Percentiles rank a stretch among this genome's conserved stretches.
These are phyloP conservation scores for Cenchrus americanus DNA, from an alignment of 176 grass and related monocot genomes.

Conservation along the genomic window DNA sequence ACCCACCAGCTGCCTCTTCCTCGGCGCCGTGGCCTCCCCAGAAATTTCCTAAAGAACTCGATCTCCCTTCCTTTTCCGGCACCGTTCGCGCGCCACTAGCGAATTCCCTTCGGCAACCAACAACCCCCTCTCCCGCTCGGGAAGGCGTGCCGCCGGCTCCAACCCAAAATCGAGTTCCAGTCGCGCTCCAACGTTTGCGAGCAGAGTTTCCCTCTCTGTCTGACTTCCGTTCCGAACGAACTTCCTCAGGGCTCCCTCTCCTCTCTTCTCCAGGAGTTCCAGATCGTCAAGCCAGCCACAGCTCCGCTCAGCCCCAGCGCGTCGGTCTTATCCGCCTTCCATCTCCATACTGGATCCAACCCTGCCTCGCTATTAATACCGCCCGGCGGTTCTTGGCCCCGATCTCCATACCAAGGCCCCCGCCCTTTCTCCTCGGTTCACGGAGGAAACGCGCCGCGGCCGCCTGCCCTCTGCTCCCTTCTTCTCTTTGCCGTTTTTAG, in stretches of 20 bases:
- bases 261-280: not conserved
- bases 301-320: not conserved
- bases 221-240: not conserved
- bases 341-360: slow-evolving; percentile 7
- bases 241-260: not conserved
- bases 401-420: slow-evolving; percentile 14
- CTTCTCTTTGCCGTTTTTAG: slow-evolving; percentile 32
- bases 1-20: not conserved
- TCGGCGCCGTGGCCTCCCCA: not conserved
- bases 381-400: not conserved
- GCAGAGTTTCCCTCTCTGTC: not conserved
- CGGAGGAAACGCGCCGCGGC: slow-evolving; percentile 8
- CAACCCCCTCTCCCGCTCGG: not conserved
- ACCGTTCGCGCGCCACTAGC: not conserved
- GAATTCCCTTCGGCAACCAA: not conserved
- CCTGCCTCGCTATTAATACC: slow-evolving; percentile 53
- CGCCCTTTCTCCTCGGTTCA: slow-evolving; percentile 16
- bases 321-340: slow-evolving; percentile 34
- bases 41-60: not conserved
- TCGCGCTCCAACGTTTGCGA: not conserved
- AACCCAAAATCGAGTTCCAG: not conserved
- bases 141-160: slow-evolving; percentile 7
- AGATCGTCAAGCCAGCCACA: slow-evolving; percentile 15
- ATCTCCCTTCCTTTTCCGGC: not conserved
- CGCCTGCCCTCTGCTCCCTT: not conserved